Percentiles rank a stretch among this genome's conserved stretches.
Evolutionary conservation across 2,329 filamentous ascomycete genomes (phyloP).

Genomic region (Cercospora sesami): DNA sequence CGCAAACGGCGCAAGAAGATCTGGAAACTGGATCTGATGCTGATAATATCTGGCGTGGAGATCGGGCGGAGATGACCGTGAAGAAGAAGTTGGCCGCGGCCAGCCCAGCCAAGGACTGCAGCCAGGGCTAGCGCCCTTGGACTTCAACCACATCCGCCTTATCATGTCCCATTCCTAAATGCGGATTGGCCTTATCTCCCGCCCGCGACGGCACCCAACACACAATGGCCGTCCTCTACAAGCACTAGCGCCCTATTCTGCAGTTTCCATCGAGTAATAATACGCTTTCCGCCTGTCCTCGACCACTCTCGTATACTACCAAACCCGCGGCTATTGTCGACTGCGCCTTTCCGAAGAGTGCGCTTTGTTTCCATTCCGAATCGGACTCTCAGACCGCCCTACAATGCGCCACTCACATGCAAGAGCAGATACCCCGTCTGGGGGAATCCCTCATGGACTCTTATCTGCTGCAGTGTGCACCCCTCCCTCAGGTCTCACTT

Average conservation of each 20-base stretch:
- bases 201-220: neutral
- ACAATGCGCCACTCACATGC: conserved; percentile 11
- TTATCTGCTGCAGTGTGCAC: conserved; percentile 21
- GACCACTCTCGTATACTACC: neutral
- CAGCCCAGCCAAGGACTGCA: conserved; percentile 3
- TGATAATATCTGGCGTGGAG: neutral
- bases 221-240: neutral
- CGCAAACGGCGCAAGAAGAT: neutral
- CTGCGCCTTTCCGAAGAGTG: conserved; percentile 10
- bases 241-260: conserved; percentile 10
- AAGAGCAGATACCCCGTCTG: conserved; percentile 18
- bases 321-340: neutral
- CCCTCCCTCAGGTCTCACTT: conserved; percentile 9
- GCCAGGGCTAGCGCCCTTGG: neutral
- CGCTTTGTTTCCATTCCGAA: conserved; percentile 20
- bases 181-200: conserved; percentile 13
- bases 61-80: conserved; percentile 7
- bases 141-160: conserved; percentile 9
- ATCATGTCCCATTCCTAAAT: conserved; percentile 4
- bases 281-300: neutral
- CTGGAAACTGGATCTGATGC: neutral
- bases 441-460: conserved; percentile 17
- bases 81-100: conserved; percentile 6
- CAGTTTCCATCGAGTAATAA: conserved; percentile 30
- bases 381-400: conserved; percentile 8